Evolutionary conservation across 164 flowering plant species (phyloP).

Genomic region (Sedum album): DNA sequence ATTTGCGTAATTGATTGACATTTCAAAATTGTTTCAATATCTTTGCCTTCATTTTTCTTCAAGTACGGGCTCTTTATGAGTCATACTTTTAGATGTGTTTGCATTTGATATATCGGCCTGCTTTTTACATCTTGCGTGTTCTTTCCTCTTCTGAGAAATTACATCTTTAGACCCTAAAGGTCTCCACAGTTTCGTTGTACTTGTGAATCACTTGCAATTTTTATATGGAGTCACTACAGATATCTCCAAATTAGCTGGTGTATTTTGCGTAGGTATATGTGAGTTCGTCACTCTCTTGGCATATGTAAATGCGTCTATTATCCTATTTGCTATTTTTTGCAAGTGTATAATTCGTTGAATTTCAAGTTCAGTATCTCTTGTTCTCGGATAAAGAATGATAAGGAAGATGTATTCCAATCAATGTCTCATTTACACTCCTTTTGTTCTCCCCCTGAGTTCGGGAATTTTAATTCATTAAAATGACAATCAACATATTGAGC

Average conservation of each 20-base stretch:
- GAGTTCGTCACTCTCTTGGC: too few relatives aligned
- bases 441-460: background rate
- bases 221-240: background rate
- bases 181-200: background rate
- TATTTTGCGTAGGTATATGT: too few relatives aligned
- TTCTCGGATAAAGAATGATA: too few relatives aligned
- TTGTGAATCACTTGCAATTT: background rate
- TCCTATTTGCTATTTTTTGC: background rate
- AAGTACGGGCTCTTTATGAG: background rate
- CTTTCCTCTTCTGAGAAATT: background rate
- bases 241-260: background rate
- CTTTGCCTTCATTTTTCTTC: background rate
- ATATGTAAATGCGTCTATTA: background rate
- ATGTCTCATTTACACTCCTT: background rate
- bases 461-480: background rate
- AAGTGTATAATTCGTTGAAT: background rate
- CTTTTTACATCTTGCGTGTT: background rate
- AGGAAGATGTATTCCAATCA: background rate
- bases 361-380: background rate
- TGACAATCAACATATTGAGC: background rate
- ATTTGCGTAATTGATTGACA: background rate
- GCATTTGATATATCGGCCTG: background rate
- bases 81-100: background rate
- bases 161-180: background rate
- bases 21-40: too few relatives aligned